Conservation (phyloP, 352 stramenopile genomes). For the Pythium phragmiticola region DNA sequence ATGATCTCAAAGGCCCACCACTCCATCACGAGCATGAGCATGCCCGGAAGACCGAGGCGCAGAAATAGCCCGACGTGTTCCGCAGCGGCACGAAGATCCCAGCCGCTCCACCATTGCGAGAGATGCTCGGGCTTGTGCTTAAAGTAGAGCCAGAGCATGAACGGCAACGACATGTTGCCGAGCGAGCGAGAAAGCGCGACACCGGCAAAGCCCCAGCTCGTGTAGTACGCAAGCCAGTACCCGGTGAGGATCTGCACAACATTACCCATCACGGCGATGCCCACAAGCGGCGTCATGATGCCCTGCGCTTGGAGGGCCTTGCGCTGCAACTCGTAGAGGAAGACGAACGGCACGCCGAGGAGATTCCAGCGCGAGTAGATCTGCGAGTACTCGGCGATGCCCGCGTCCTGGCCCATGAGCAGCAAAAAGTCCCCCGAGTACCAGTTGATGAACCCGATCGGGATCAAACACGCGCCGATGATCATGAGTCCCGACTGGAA, state of each 20-base stretch:
- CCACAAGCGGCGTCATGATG: conserved; percentile 58
- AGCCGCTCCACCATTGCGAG: conserved; percentile 62
- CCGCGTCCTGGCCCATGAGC: conserved; percentile 46
- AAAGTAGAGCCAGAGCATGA: conserved; percentile 62
- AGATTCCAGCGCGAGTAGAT: conserved; percentile 55
- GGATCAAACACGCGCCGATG: conserved; percentile 40
- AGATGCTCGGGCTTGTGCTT: conserved; percentile 31
- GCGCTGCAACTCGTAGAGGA: conserved; percentile 66
- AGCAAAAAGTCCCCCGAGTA: conserved; percentile 50
- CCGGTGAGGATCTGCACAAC: conserved; percentile 60
- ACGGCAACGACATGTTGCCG: conserved; percentile 50
- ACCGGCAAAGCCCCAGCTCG: conserved; percentile 70
- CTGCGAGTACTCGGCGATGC: conserved; percentile 45
- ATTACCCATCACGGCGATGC: conserved; percentile 51
- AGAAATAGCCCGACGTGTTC: conserved; percentile 64
- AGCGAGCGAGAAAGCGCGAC: conserved; percentile 67
- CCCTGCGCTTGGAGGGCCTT: conserved; percentile 74
- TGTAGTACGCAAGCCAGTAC: conserved; percentile 76
- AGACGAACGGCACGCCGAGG: conserved; percentile 69
- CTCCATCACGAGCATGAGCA: conserved; percentile 72
- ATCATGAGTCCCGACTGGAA: conserved; percentile 59
- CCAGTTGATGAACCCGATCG: conserved; percentile 53
- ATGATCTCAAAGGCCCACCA: conserved; percentile 81
- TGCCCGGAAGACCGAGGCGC: conserved; percentile 53
- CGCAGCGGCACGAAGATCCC: conserved; percentile 48